A percentile compares a stretch with the other conserved stretches of the same genome.
Evolutionary conservation across 129 eudicot genomes (phyloP).

Genomic region (Lactuca saligna): DNA sequence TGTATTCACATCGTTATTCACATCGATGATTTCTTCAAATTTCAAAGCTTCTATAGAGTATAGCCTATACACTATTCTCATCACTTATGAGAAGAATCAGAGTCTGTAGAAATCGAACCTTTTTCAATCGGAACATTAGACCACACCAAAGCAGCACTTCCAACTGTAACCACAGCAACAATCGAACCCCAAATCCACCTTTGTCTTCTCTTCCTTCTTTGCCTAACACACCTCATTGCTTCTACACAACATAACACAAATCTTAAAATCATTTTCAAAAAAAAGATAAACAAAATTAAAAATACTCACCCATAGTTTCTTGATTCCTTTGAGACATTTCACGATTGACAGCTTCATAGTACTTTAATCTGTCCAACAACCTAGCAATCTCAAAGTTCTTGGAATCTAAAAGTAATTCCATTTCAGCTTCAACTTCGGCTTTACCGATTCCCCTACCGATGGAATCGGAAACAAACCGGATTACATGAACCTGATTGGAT

Average conservation of each 20-base stretch:
- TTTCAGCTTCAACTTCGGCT: constrained; percentile 76
- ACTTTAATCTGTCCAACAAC: constrained; percentile 68
- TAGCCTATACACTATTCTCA: background rate
- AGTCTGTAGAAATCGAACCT: constrained; percentile 41
- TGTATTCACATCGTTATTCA: constrained; percentile 14
- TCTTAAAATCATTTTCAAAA: background rate
- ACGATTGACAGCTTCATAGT: constrained; percentile 80
- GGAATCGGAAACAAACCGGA: constrained; percentile 69
- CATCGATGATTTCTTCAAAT: constrained; percentile 23
- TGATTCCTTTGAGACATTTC: constrained; percentile 99
- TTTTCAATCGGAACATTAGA: constrained; percentile 54
- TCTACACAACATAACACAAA: constrained; percentile 41
- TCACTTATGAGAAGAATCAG: constrained; percentile 26
- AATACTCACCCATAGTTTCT: constrained; percentile 80
- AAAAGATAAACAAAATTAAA: background rate
- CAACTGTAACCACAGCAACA: constrained; percentile 55
- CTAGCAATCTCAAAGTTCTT: constrained; percentile 93
- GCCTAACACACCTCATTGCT: constrained; percentile 59
- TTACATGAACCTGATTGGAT: constrained; percentile 59
- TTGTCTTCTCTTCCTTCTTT: constrained; percentile 65
- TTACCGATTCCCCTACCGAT: constrained; percentile 79
- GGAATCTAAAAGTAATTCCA: constrained; percentile 66
- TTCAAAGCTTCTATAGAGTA: constrained; percentile 1
- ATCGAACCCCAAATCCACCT: constrained; percentile 81
- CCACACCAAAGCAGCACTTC: constrained; percentile 67